These are phyloP conservation scores for Yarrowia bubula DNA, from an alignment of 805 yeast genomes.

Conservation along the genomic window DNA sequence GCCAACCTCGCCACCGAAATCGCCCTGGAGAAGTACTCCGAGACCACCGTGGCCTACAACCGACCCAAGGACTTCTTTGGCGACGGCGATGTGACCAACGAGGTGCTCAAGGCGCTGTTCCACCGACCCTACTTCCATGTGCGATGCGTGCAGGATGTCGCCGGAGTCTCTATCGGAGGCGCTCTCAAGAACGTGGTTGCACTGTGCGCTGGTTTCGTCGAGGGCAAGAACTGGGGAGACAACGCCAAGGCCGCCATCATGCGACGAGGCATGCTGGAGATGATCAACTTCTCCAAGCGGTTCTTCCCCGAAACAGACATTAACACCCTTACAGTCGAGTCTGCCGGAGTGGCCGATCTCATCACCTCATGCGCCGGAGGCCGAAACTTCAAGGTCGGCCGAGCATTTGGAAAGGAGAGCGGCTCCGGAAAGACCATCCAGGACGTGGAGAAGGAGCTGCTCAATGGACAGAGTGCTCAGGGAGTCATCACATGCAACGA, in stretches of 20 bases:
- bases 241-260: constrained; percentile 97
- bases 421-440: constrained; percentile 65
- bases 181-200: constrained; percentile 97
- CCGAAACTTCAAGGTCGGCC: constrained; percentile 90
- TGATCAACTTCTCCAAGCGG: constrained; percentile 75
- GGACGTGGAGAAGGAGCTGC: constrained; percentile 78
- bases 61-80: constrained; percentile 61
- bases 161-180: constrained; percentile 95
- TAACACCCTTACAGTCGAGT: constrained; percentile 84
- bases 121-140: constrained; percentile 99
- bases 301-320: constrained; percentile 75
- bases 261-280: constrained; percentile 92
- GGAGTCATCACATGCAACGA: constrained; percentile 89
- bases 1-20: constrained; percentile 98
- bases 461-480: constrained; percentile 96
- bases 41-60: constrained; percentile 92
- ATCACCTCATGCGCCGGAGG: constrained; percentile 98
- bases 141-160: constrained; percentile 84
- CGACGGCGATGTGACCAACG: constrained; percentile 71
- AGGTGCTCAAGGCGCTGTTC: constrained; percentile 74
- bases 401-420: constrained; percentile 63
- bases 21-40: constrained; percentile 93
- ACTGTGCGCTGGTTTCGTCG: constrained; percentile 93
- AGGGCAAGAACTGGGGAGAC: constrained; percentile 98
- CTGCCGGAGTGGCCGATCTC: constrained; percentile 97